Base-by-base conservation (phyloP, 2,329 filamentous ascomycete genomes). In the Aspergillus sp. region DNA sequence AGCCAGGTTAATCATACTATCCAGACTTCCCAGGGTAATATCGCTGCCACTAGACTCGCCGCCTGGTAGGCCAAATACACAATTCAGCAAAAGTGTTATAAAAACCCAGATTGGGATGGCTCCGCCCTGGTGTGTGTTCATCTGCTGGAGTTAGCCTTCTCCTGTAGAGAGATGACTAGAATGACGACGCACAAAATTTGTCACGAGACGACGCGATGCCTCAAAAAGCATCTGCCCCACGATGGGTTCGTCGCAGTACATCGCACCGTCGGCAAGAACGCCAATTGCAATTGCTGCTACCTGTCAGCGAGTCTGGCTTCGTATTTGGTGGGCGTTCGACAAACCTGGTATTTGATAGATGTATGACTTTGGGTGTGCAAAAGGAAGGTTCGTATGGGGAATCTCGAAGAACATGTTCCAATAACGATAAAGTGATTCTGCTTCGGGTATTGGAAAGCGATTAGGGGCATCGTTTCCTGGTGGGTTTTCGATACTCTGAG, bases 341-440 rank as follows among this genome's bases (percentile, higher is more conserved):
- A 30, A 30, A 42, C 40, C 40, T 24, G 40, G 40, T 19, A 42
- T 42, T 13, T 42, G 17, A 20, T 42, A 42, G 2, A 42, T 42
- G 17, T 42, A 20, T 42, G 40, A 42, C 40, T 42, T 42, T 1
- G 40, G 40, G 17, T 42, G 40, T 13, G 40, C 40, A 17, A 42
- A 42, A 17, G 40, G 40, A 4, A 42, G 40, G 40, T 42, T 42
- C 11, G 16, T 13, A 22, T 42, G 40, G n/a, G 40, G 40, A 5
- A 42, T 42, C 11, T 42, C 40, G 14, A 42, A 42, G 40, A 42
- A 42, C n/a, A 42, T 42, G 17, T 42, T n/a, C 40, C 40, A 42
- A 20, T 42, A 42, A 19, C 40, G 16, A 42, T 42, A 42, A 14
- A 42, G 40, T 4, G 40, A 42, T 10, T 42, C 40, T 17, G 17